Percentiles rank a stretch among this genome's conserved stretches.
phyloP scores from a whole-genome alignment of 2,329 filamentous ascomycete genomes.

The Alternaria arborescens region DNA sequence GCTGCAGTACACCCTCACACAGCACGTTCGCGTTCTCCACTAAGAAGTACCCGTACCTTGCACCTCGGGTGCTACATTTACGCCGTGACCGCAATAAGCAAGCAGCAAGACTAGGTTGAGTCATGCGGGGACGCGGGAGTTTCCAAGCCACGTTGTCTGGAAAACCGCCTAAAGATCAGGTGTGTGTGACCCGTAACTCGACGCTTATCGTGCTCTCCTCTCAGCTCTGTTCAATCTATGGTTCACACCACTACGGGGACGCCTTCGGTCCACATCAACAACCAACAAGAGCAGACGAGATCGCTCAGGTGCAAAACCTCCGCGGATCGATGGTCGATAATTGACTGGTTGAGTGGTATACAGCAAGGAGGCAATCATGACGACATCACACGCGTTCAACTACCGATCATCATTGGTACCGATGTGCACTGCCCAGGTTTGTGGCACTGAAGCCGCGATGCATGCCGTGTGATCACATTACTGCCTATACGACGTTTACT shows the following conservation, averaged over 20 bases:
- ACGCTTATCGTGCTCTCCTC: neutral
- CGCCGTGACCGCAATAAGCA: conserved; percentile 7
- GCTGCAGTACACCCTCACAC: conserved; percentile 8
- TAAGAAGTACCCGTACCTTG: conserved; percentile 15
- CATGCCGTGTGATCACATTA: conserved; percentile 1
- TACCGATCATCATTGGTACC: conserved; percentile 2
- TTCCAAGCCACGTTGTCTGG: conserved; percentile 3
- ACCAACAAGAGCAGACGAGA: neutral
- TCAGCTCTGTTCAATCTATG: neutral
- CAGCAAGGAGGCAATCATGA: conserved; percentile 1
- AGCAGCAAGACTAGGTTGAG: conserved; percentile 3
- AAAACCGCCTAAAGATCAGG: neutral
- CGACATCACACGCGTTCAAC: neutral
- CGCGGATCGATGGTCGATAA: neutral
- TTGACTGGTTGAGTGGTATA: neutral
- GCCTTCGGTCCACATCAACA: neutral
- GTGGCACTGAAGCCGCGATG: conserved; percentile 1
- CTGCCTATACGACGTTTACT: neutral
- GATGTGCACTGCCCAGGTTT: neutral
- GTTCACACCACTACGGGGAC: neutral
- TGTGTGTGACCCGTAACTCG: neutral
- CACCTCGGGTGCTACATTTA: conserved; percentile 12
- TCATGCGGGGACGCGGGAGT: conserved; percentile 12
- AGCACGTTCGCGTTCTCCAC: neutral
- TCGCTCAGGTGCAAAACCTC: neutral